Percentiles rank a stretch among this genome's conserved stretches.
phyloP scores from a whole-genome alignment of 345 rosid species.

The Laguncularia racemosa region DNA sequence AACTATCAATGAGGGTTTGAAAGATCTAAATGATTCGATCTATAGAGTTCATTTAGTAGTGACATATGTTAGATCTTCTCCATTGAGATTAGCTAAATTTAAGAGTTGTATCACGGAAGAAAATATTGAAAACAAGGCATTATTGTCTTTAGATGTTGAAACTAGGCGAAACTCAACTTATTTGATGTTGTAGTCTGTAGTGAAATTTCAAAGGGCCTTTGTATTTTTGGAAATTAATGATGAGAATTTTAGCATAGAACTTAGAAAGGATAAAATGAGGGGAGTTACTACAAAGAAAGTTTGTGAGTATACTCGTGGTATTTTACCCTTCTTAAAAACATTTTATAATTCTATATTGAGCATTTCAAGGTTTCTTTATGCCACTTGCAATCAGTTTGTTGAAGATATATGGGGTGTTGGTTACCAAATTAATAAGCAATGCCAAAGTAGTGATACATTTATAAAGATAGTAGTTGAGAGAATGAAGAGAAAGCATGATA shows the following conservation, averaged over 20 bases:
- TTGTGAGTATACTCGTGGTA: slow-evolving; percentile 1
- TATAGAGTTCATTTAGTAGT: slow-evolving; percentile 1
- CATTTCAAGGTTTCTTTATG: neutral
- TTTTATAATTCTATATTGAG: neutral
- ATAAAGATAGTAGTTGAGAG: neutral
- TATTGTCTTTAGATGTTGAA: slow-evolving; percentile 6
- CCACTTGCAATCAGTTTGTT: slow-evolving; percentile 2
- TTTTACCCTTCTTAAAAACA: slow-evolving; percentile 3
- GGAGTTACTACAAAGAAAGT: neutral
- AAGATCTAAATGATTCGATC: neutral
- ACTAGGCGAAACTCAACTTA: slow-evolving; percentile 3
- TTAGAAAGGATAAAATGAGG: neutral
- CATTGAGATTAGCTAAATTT: neutral
- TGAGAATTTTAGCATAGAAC: neutral
- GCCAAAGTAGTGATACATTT: neutral
- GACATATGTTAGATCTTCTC: slow-evolving; percentile 1
- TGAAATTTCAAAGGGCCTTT: slow-evolving; percentile 7
- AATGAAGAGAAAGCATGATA: slow-evolving; percentile 3
- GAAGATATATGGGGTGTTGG: neutral
- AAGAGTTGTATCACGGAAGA: neutral
- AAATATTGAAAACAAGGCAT: neutral
- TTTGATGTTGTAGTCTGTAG: neutral
- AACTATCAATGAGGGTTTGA: neutral
- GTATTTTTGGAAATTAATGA: slow-evolving; percentile 1
- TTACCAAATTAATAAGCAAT: neutral